Percentiles rank a stretch among this genome's conserved stretches.
phyloP scores from a whole-genome alignment of 2,329 filamentous ascomycete genomes.

The Arthroderma sp. region DNA sequence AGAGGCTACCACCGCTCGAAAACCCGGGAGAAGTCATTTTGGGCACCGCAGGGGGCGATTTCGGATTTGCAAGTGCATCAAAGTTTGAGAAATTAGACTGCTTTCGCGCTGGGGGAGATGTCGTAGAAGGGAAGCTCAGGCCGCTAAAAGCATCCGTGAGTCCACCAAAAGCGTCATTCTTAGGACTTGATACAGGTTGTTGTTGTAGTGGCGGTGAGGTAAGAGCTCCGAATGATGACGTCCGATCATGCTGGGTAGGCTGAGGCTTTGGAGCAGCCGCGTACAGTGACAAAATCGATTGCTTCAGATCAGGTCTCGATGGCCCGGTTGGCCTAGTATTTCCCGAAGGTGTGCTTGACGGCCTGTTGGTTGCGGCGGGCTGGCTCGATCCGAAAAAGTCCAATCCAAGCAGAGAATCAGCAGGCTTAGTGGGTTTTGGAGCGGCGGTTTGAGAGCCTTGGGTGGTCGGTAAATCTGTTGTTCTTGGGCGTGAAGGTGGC shows the following conservation, averaged over 20 bases:
- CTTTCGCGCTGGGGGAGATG: constrained; percentile 22
- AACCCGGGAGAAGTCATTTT: constrained; percentile 37
- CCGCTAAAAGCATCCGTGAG: constrained; percentile 71
- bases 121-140: constrained; percentile 45
- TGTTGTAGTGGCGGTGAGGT: constrained; percentile 37
- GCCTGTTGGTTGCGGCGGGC: constrained; percentile 55
- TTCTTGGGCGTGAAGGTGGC: constrained; percentile 56
- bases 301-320: constrained; percentile 85
- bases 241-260: constrained; percentile 44
- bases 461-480: constrained; percentile 38
- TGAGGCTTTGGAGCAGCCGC: constrained; percentile 75
- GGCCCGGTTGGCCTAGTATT: constrained; percentile 40
- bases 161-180: constrained; percentile 44
- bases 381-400: constrained; percentile 75
- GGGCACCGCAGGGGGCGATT: constrained; percentile 32
- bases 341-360: constrained; percentile 65
- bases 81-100: constrained; percentile 12
- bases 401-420: constrained; percentile 76
- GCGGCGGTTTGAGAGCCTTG: constrained; percentile 31
- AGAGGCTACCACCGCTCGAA: constrained; percentile 60
- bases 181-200: constrained; percentile 24
- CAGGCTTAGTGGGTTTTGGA: constrained; percentile 52
- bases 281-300: constrained; percentile 92
- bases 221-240: constrained; percentile 55
- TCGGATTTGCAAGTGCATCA: constrained; percentile 22